Percentiles rank a stretch among this genome's conserved stretches.
Evolutionary conservation across 2,329 filamentous ascomycete species (phyloP).

Genomic region (Neodidymelliopsis sp.): DNA sequence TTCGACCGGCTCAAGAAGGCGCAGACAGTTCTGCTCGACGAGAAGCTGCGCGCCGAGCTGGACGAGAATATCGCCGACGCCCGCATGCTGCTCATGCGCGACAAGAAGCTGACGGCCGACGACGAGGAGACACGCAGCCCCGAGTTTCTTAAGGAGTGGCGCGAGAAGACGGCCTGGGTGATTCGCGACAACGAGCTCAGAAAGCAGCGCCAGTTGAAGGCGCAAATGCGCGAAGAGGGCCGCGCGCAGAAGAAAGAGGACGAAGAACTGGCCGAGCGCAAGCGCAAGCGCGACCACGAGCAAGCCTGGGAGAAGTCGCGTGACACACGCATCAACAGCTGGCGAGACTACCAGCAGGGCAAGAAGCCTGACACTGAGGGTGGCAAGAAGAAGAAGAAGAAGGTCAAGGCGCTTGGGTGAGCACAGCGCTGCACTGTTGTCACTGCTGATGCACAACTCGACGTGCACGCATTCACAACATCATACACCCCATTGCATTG

Average conservation of each 20-base stretch:
- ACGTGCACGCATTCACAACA: not conserved
- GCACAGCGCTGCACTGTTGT: not conserved
- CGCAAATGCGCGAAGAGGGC: constrained; percentile 95
- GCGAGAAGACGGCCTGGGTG: constrained; percentile 86
- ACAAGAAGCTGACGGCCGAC: constrained; percentile 92
- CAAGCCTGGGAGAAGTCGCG: constrained; percentile 94
- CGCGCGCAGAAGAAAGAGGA: constrained; percentile 86
- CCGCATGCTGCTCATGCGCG: constrained; percentile 90
- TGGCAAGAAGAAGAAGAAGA: constrained; percentile 59
- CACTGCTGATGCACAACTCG: not conserved
- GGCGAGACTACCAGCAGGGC: constrained; percentile 86
- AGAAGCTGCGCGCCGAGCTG: constrained; percentile 84
- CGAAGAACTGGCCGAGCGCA: constrained; percentile 74
- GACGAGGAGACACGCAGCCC: constrained; percentile 84
- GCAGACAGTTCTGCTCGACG: constrained; percentile 88
- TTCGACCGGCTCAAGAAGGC: constrained; percentile 98
- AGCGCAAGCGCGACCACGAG: constrained; percentile 79
- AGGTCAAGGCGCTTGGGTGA: constrained; percentile 61
- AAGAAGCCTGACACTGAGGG: constrained; percentile 56
- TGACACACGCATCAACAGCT: constrained; percentile 90
- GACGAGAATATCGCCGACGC: constrained; percentile 97
- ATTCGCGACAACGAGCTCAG: constrained; percentile 92
- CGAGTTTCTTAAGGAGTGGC: constrained; percentile 85
- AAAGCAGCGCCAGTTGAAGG: constrained; percentile 83
- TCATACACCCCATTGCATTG: not conserved